These are phyloP conservation scores for Blastobotrys niveus DNA, from an alignment of 1,139 yeast species.

Conservation along the genomic window DNA sequence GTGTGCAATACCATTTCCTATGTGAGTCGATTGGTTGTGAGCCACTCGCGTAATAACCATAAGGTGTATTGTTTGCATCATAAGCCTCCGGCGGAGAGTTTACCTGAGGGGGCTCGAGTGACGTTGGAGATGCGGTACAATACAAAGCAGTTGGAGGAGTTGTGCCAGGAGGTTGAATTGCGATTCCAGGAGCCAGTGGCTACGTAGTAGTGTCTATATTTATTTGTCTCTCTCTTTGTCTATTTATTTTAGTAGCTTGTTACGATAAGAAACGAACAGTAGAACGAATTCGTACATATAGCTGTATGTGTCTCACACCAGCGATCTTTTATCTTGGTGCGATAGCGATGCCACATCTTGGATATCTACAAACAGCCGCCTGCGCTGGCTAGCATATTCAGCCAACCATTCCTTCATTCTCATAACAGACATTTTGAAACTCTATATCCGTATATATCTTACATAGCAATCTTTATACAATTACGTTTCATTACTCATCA, in stretches of 20 bases:
- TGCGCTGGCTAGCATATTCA: too few relatives aligned
- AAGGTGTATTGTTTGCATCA: conserved; percentile 24
- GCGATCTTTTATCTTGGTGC: too few relatives aligned
- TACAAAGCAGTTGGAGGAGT: neutral
- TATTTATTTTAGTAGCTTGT: too few relatives aligned
- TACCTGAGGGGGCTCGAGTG: neutral
- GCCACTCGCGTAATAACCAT: neutral
- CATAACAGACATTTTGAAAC: neutral
- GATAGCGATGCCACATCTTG: too few relatives aligned
- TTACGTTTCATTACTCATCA: too few relatives aligned
- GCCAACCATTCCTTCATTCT: neutral
- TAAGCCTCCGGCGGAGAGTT: conserved; percentile 11
- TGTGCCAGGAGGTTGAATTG: neutral
- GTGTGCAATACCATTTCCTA: conserved; percentile 30
- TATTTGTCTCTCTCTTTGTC: neutral
- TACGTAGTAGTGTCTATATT: too few relatives aligned
- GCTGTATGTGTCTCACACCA: too few relatives aligned
- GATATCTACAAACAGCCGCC: too few relatives aligned
- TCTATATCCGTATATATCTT: neutral
- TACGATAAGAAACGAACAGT: too few relatives aligned
- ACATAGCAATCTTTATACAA: neutral
- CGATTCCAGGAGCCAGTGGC: conserved; percentile 2
- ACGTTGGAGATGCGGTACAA: conserved; percentile 7
- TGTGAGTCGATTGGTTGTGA: conserved; percentile 25
- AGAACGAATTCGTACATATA: too few relatives aligned